Percentiles rank a stretch among this genome's conserved stretches.
These are phyloP conservation scores for Schwanniomyces pseudopolymorphus DNA, from an alignment of 805 yeast species.

Conservation along the genomic window DNA sequence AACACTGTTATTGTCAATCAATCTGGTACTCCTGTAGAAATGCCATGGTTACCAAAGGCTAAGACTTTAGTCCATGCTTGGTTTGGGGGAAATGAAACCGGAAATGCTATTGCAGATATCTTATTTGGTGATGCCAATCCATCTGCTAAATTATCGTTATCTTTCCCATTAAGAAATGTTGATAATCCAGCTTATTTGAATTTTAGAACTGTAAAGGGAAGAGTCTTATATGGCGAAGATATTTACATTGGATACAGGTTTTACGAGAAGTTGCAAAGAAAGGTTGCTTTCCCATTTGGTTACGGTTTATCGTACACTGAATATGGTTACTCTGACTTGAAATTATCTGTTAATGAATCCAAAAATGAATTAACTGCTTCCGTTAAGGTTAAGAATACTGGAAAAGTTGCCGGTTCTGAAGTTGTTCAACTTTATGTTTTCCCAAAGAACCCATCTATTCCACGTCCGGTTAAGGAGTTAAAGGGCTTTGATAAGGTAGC, in stretches of 20 bases:
- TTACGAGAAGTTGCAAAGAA: conserved; percentile 25
- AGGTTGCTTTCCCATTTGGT: conserved; percentile 33
- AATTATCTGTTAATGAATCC: conserved; percentile 14
- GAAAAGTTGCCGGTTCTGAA: conserved; percentile 24
- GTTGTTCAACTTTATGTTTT: conserved; percentile 29
- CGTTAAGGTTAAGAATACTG: conserved; percentile 23
- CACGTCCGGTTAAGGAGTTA: conserved; percentile 28
- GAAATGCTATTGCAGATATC: conserved; percentile 32
- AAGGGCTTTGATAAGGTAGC: conserved; percentile 28
- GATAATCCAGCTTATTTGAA: conserved; percentile 32
- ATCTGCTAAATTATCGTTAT: conserved; percentile 26
- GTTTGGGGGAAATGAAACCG: conserved; percentile 35
- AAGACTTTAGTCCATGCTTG: conserved; percentile 31
- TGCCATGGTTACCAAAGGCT: conserved; percentile 29
- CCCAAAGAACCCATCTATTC: conserved; percentile 15
- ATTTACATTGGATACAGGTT: conserved; percentile 32
- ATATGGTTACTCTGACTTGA: conserved; percentile 15
- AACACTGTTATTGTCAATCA: conserved; percentile 33
- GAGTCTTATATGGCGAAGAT: conserved; percentile 34
- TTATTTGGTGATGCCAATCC: conserved; percentile 33
- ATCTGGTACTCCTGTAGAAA: conserved; percentile 33
- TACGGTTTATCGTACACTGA: conserved; percentile 29
- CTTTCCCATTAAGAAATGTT: conserved; percentile 21
- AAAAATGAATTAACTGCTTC: conserved; percentile 14
- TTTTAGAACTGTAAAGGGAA: conserved; percentile 29